A percentile compares a stretch with the other conserved stretches of the same genome.
Evolutionary conservation across 306 rosid genomes (phyloP).

Genomic region (Hippophae rhamnoides): DNA sequence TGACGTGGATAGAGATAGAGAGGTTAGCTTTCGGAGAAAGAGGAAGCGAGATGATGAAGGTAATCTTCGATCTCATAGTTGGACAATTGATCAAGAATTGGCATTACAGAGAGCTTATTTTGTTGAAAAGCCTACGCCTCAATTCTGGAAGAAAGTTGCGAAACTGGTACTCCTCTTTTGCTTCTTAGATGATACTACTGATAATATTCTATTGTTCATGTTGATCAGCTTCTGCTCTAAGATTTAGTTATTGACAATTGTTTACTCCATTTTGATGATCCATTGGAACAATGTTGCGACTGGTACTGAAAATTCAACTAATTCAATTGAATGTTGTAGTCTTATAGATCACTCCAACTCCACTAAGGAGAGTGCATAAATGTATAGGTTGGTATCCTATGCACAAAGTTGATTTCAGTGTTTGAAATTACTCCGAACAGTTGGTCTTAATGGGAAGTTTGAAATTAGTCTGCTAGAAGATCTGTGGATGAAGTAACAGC

Average conservation of each 20-base stretch:
- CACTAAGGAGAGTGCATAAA: background rate
- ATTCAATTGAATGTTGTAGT: background rate
- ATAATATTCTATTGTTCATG: background rate
- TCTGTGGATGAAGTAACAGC: background rate
- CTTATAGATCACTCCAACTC: background rate
- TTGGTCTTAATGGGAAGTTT: background rate
- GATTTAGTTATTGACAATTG: background rate
- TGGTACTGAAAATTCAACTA: background rate
- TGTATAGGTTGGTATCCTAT: slow-evolving; percentile 1
- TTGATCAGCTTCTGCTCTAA: background rate
- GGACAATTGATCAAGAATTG: slow-evolving; percentile 72
- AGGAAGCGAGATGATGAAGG: slow-evolving; percentile 35
- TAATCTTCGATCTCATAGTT: slow-evolving; percentile 28
- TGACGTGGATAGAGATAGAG: background rate
- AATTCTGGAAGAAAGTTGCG: slow-evolving; percentile 88
- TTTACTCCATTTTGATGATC: background rate
- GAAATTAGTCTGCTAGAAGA: background rate
- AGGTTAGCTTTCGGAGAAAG: slow-evolving; percentile 25
- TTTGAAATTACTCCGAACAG: background rate
- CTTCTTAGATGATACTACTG: background rate
- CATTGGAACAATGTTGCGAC: background rate
- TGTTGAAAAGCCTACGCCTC: slow-evolving; percentile 60
- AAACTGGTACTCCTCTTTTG: slow-evolving; percentile 41
- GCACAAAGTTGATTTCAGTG: slow-evolving; percentile 1
- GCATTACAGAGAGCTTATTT: slow-evolving; percentile 60